Percentiles rank a stretch among this genome's conserved stretches.
Evolutionary conservation across 352 stramenopile species (phyloP).

Genomic region (Pythium rhizo-oryzae): DNA sequence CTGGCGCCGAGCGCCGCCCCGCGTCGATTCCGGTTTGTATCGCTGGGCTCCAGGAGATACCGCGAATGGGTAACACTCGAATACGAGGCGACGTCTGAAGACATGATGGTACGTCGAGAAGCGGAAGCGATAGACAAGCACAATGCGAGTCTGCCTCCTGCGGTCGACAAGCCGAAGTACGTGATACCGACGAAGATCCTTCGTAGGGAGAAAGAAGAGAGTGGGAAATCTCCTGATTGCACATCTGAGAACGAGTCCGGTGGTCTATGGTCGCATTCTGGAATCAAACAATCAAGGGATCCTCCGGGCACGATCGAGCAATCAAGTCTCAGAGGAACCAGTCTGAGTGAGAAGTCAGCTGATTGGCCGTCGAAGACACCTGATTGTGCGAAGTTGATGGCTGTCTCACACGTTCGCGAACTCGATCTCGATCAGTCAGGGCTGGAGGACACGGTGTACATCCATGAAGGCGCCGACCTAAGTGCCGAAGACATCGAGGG

Average conservation of each 20-base stretch:
- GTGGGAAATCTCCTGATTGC: no score
- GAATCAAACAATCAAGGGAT: no score
- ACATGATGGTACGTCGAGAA: not conserved
- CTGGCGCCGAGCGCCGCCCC: not conserved
- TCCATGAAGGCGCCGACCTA: constrained; percentile 5
- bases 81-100: constrained; percentile 6
- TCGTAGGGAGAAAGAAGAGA: no score
- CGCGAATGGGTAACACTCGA: constrained; percentile 12
- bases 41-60: not conserved
- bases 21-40: constrained; percentile 4
- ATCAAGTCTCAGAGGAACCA: no score
- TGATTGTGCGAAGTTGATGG: no score
- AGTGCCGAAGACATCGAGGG: constrained; percentile 16
- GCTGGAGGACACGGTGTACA: not conserved
- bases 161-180: not conserved
- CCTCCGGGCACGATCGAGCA: no score
- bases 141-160: not conserved
- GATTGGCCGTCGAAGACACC: not conserved
- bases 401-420: not conserved
- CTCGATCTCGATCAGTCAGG: not conserved
- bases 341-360: not conserved
- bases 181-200: not conserved
- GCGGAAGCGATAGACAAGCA: not conserved
- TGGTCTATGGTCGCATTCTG: no score
- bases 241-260: no score